Evolutionary conservation across 1,139 yeast genomes (phyloP), one percentile per base, ranked within the genome.

Genomic region (Nadsonia starkeyi-henricii): DNA sequence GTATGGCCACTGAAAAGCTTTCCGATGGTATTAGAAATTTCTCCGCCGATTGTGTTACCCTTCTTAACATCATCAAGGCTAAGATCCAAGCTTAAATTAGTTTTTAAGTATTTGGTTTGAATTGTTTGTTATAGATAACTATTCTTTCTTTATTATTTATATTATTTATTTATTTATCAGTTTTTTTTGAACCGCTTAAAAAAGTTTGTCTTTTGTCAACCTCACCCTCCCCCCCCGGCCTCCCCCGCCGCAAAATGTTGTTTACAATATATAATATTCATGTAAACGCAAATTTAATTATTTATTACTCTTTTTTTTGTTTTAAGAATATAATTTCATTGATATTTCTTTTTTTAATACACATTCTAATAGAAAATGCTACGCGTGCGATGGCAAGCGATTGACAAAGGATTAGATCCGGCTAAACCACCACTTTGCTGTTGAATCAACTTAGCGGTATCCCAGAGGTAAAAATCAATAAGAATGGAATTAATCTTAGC

Each of bases 1-100:
- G 94, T 58, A 91, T 91, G 98, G 93, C 96, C 63, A 86, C 96
- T 59, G 97, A 91, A 75, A 93, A 91, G 77, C 81, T 93, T 66
- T 71, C 96, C 59, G 95, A 91, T 67, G 98, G 98, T 79, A 91
- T 91, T 73, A 85, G 97, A 77, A 79, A 81, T 70, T 91, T 91
- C 72, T 86, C 96, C 62, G 91, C 86, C 68, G 99, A 93, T 68
- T 85, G 95, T 63, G 81, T 73, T 62, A 83, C 95, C 55, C 80
- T 91, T 67, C 76, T 84, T 71, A 74, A 78, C 59, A 75, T 80
- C 67, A 78, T 91, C 69, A 88, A 84, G 73, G 70, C 75, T 65
- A 85, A 78, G 73, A 75, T 86, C 44, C 43, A 36, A 42, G 54
- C 53, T 43, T 52, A 53, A 43, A 23, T 23, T 23, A 23, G 5